These are phyloP conservation scores for Psidium friedrichsthalianum DNA, from an alignment of 345 rosid species.

Conservation along the genomic window DNA sequence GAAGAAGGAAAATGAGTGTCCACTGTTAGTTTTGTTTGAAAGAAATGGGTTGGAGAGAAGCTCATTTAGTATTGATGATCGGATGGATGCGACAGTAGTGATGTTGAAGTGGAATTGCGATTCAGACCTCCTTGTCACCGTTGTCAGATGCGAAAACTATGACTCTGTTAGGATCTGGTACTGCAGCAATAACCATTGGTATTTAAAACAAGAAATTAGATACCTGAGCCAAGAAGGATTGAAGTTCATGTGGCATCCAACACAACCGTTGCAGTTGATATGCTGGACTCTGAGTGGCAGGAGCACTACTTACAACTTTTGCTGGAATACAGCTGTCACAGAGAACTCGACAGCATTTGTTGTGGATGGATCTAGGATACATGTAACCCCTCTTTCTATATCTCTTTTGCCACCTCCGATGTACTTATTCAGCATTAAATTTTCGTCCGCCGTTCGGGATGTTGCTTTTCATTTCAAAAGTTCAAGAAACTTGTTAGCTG, in stretches of 20 bases:
- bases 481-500: conserved; percentile 58
- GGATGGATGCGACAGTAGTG: conserved; percentile 33
- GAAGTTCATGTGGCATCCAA: conserved; percentile 91
- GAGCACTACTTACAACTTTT: conserved; percentile 51
- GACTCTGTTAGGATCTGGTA: conserved; percentile 71
- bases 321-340: conserved; percentile 68
- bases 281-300: conserved; percentile 81
- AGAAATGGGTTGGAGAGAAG: conserved; percentile 85
- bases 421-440: conserved; percentile 60
- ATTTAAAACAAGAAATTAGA: conserved; percentile 75
- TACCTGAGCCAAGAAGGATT: conserved; percentile 49
- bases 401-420: conserved; percentile 91
- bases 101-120: conserved; percentile 80
- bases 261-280: conserved; percentile 66
- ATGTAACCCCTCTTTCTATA: conserved; percentile 69
- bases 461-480: conserved; percentile 47
- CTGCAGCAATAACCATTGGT: conserved; percentile 92
- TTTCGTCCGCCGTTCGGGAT: conserved; percentile 54
- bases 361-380: conserved; percentile 64
- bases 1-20: conserved; percentile 43
- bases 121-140: conserved; percentile 78
- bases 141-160: conserved; percentile 47
- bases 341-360: conserved; percentile 78
- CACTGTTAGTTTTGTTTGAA: conserved; percentile 65
- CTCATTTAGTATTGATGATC: conserved; percentile 49